These are phyloP conservation scores for Venustampulla echinocandica DNA, from an alignment of 495 filamentous ascomycete genomes.

Conservation along the genomic window DNA sequence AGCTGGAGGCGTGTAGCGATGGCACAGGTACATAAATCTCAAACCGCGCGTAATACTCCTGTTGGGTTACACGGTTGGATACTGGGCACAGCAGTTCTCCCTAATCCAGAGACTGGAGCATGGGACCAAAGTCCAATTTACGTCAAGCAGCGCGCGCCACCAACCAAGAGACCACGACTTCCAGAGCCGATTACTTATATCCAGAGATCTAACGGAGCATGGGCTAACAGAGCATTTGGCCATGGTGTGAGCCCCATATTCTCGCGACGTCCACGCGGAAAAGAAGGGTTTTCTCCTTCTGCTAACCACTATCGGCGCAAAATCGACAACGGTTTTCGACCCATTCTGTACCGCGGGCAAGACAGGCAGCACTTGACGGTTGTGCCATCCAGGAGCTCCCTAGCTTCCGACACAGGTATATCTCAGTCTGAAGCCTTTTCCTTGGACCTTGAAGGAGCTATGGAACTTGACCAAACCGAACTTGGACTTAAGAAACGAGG, in stretches of 20 bases:
- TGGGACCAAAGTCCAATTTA: slow-evolving; percentile 17
- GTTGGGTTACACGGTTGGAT: slow-evolving; percentile 2
- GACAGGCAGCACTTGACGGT: slow-evolving; percentile 7
- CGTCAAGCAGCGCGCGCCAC: too few species aligned
- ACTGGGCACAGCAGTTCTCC: slow-evolving; percentile 5
- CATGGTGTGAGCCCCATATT: slow-evolving; percentile 20
- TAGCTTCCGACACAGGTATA: not conserved
- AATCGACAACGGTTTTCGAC: slow-evolving; percentile 9
- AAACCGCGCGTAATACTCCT: not conserved
- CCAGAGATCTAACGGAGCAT: slow-evolving; percentile 17
- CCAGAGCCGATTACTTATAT: slow-evolving; percentile 21
- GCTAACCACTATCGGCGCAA: slow-evolving; percentile 3
- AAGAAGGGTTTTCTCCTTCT: slow-evolving; percentile 8
- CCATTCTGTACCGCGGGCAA: slow-evolving; percentile 12
- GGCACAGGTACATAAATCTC: slow-evolving; percentile 5
- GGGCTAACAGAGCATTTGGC: slow-evolving; percentile 17
- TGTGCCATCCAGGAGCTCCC: slow-evolving; percentile 3
- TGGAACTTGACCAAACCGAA: not conserved
- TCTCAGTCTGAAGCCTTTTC: not conserved
- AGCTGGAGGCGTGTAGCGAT: slow-evolving; percentile 22
- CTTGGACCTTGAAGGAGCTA: not conserved
- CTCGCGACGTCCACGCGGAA: slow-evolving; percentile 13
- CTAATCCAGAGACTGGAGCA: slow-evolving; percentile 16
- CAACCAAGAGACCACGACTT: not conserved
- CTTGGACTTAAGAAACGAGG: too few species aligned